Conservation (phyloP, 805 yeast species). For the Metschnikowia lochheadii region DNA sequence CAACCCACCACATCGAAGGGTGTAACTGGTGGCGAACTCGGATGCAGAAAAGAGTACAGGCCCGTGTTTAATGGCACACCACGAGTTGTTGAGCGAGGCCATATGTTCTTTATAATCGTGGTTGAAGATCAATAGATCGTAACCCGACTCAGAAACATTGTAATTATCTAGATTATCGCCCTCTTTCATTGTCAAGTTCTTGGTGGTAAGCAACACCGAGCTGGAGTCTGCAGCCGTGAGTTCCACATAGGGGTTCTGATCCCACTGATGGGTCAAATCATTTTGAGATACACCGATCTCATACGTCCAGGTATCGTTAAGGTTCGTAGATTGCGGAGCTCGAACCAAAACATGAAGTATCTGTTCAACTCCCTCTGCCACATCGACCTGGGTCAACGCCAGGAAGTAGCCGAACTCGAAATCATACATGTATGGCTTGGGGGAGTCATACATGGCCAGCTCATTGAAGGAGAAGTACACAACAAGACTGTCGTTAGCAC, state of each 20-base stretch:
- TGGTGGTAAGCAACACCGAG: conserved; percentile 64
- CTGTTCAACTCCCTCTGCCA: conserved; percentile 5
- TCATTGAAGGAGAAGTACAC: conserved; percentile 39
- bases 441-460: conserved; percentile 28
- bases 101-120: conserved; percentile 34
- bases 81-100: conserved; percentile 45
- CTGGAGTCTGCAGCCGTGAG: conserved; percentile 68
- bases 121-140: conserved; percentile 47
- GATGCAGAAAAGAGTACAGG: conserved; percentile 30
- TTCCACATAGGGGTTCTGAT: conserved; percentile 48
- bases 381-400: conserved; percentile 35
- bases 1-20: conserved; percentile 44
- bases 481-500: conserved; percentile 24
- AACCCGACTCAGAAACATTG: conserved; percentile 28
- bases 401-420: conserved; percentile 37
- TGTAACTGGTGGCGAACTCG: conserved; percentile 31
- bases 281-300: conserved; percentile 63
- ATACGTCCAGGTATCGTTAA: conserved; percentile 50
- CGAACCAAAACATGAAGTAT: conserved; percentile 35
- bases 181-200: conserved; percentile 34
- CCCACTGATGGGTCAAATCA: conserved; percentile 69
- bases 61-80: conserved; percentile 68
- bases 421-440: conserved; percentile 25
- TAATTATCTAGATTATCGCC: conserved; percentile 9
- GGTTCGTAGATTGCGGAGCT: conserved; percentile 38